phyloP scores from a whole-genome alignment of 176 grass and related monocot species.

The Musa troglodytarum region DNA sequence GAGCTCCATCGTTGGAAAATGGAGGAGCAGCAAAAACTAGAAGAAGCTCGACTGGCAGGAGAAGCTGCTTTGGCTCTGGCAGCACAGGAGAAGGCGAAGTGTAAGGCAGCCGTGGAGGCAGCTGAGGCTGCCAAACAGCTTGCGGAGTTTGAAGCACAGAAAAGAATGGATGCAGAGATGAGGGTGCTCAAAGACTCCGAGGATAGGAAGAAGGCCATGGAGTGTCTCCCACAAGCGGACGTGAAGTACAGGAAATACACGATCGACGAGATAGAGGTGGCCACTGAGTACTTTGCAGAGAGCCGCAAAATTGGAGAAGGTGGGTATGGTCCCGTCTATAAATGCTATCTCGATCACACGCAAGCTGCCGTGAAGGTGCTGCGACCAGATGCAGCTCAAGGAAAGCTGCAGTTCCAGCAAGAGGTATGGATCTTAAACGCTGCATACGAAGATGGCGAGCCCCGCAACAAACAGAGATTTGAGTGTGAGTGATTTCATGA shows the following conservation, averaged over 20 bases:
- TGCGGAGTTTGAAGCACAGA: slow-evolving; percentile 31
- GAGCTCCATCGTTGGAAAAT: slow-evolving; percentile 31
- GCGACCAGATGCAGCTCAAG: slow-evolving; percentile 31
- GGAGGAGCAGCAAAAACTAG: slow-evolving; percentile 17
- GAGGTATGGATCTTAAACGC: slow-evolving; percentile 17
- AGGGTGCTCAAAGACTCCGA: slow-evolving; percentile 23
- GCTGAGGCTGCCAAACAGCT: slow-evolving; percentile 29
- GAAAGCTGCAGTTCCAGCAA: slow-evolving; percentile 33
- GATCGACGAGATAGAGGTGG: slow-evolving; percentile 33
- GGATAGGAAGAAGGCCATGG: slow-evolving; percentile 14
- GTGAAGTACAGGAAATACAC: slow-evolving; percentile 34
- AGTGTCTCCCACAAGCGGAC: slow-evolving; percentile 9
- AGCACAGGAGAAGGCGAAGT: slow-evolving; percentile 31
- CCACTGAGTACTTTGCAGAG: slow-evolving; percentile 21
- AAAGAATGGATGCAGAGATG: slow-evolving; percentile 25
- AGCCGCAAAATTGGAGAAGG: slow-evolving; percentile 37
- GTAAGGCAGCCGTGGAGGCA: slow-evolving; percentile 30
- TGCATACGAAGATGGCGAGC: too few relatives aligned
- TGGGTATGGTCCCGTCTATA: slow-evolving; percentile 35
- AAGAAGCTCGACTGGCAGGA: slow-evolving; percentile 24
- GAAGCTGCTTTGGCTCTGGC: slow-evolving; percentile 31
- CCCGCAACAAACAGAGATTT: too few relatives aligned
- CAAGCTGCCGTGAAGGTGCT: slow-evolving; percentile 39
- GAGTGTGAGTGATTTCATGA: not conserved
- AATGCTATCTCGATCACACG: slow-evolving; percentile 40